These are phyloP conservation scores for Oryza longistaminata DNA, from an alignment of 176 grass and related monocot genomes.

Conservation along the genomic window DNA sequence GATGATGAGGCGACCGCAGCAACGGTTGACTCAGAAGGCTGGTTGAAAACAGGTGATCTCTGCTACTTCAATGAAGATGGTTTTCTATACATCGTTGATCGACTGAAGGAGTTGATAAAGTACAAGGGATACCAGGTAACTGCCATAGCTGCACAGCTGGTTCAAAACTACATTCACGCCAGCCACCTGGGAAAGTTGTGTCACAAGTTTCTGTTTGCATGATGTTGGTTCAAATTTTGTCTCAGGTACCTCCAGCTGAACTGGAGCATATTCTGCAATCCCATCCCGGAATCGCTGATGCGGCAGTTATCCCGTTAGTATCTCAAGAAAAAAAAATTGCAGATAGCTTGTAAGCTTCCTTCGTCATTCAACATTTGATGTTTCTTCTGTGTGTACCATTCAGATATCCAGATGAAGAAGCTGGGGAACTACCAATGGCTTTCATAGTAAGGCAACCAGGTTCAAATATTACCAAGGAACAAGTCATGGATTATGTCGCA, in stretches of 20 bases:
- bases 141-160: background rate
- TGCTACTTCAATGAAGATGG: conserved; percentile 75
- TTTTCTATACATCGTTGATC: conserved; percentile 67
- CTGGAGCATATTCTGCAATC: conserved; percentile 63
- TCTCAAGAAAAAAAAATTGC: conserved; percentile 23
- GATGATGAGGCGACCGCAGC: conserved; percentile 50
- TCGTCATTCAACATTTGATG: background rate
- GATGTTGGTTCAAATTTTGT: conserved; percentile 2
- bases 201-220: conserved; percentile 2
- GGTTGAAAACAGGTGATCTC: conserved; percentile 74
- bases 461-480: conserved; percentile 38
- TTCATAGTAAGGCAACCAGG: conserved; percentile 70
- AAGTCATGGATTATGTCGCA: conserved; percentile 72
- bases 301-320: conserved; percentile 68
- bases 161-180: conserved; percentile 1
- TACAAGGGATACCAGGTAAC: conserved; percentile 78
- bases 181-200: background rate
- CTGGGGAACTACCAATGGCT: conserved; percentile 79
- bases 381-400: conserved; percentile 1
- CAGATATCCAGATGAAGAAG: conserved; percentile 92
- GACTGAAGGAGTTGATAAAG: conserved; percentile 78
- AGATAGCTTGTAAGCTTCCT: background rate
- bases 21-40: conserved; percentile 56
- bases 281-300: conserved; percentile 57
- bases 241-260: conserved; percentile 72